Evolutionary conservation across 371 early-diverging fungal genomes (phyloP).

Genomic region (Sporodiniella umbellata): DNA sequence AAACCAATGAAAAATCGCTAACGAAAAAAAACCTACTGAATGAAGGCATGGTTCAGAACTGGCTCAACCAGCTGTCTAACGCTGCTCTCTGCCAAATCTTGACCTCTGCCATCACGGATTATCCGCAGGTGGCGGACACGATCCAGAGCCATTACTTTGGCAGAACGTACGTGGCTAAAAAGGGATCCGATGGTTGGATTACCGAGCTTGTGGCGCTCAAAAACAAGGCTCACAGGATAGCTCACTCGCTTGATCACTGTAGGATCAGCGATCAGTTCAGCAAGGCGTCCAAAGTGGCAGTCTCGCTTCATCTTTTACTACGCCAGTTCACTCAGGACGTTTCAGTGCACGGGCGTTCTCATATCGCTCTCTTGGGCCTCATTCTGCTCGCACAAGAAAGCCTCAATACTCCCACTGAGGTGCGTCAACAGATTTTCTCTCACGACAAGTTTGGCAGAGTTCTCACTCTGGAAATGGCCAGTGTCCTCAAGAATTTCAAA

Average conservation of each 20-base stretch:
- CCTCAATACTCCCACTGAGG: slow-evolving; percentile 30
- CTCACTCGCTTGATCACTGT: slow-evolving; percentile 23
- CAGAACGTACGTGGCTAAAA: neutral
- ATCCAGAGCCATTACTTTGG: slow-evolving; percentile 16
- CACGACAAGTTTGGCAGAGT: slow-evolving; percentile 35
- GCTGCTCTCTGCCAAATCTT: slow-evolving; percentile 30
- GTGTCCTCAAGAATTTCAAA: slow-evolving; percentile 31
- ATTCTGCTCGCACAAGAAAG: slow-evolving; percentile 27
- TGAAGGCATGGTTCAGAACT: slow-evolving; percentile 8
- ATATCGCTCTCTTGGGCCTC: slow-evolving; percentile 20
- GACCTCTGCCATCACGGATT: slow-evolving; percentile 19
- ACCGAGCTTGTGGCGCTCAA: slow-evolving; percentile 14
- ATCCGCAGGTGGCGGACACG: slow-evolving; percentile 15
- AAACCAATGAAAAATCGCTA: neutral
- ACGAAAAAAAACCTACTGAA: neutral
- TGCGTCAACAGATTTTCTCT: slow-evolving; percentile 38
- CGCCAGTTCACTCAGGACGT: slow-evolving; percentile 14
- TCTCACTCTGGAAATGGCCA: slow-evolving; percentile 33
- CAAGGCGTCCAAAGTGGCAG: slow-evolving; percentile 21
- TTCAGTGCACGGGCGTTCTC: slow-evolving; percentile 9
- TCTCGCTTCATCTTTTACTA: slow-evolving; percentile 20
- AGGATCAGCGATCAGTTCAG: slow-evolving; percentile 37
- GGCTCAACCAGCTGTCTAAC: slow-evolving; percentile 28
- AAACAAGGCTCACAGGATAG: slow-evolving; percentile 15
- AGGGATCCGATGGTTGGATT: slow-evolving; percentile 4